Conservation (phyloP, 1,284 basidiomycete species). For the Phellopilus nigrolimitatus region DNA sequence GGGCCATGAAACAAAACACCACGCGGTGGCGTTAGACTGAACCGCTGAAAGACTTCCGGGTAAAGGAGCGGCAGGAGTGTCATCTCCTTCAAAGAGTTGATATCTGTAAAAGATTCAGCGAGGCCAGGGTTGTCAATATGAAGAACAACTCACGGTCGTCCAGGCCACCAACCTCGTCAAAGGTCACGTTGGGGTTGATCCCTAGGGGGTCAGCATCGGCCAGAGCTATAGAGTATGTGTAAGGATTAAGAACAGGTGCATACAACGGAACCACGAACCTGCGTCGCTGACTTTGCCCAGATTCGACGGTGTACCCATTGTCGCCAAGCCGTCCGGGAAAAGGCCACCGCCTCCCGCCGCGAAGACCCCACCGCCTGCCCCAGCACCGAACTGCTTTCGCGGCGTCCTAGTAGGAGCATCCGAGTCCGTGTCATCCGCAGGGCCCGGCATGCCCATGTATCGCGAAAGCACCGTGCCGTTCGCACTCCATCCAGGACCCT, state of each 20-base stretch:
- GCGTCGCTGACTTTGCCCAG: conserved; percentile 79
- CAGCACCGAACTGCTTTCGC: conserved; percentile 51
- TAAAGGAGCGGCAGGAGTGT: conserved; percentile 93
- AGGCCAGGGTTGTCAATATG: background rate
- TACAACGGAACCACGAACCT: conserved; percentile 39
- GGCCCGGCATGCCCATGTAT: conserved; percentile 60
- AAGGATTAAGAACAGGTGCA: conserved; percentile 22
- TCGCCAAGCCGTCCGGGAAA: conserved; percentile 53
- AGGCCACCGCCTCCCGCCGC: conserved; percentile 49
- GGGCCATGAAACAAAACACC: conserved; percentile 98
- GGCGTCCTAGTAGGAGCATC: conserved; percentile 63
- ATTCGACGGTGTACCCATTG: conserved; percentile 72
- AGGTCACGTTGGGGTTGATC: conserved; percentile 90
- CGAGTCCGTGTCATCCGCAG: conserved; percentile 74
- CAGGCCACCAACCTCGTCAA: conserved; percentile 95
- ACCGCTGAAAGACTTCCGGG: conserved; percentile 95
- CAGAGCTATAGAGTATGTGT: conserved; percentile 47
- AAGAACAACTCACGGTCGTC: conserved; percentile 73
- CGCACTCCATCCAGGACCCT: conserved; percentile 71
- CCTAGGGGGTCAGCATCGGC: conserved; percentile 97
- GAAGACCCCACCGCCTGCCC: conserved; percentile 41
- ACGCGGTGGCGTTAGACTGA: conserved; percentile 91
- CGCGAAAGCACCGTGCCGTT: conserved; percentile 67
- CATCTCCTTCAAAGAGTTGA: conserved; percentile 98
- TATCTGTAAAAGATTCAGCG: conserved; percentile 50